phyloP scores from a whole-genome alignment of 1,284 basidiomycete genomes.

The Ustilago trichophora region DNA sequence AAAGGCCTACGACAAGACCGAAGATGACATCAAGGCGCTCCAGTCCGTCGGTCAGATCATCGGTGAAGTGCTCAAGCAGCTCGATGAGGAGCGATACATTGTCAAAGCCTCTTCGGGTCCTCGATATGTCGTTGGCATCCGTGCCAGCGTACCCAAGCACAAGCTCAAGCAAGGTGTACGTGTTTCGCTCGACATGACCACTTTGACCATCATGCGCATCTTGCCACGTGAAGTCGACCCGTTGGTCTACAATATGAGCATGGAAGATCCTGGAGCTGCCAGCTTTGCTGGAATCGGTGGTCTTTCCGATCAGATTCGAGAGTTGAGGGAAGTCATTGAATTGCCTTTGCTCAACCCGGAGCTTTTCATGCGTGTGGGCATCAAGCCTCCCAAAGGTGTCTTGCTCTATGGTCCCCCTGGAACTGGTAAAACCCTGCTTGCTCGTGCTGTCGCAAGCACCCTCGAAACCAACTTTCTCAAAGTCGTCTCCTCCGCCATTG shows the following conservation, averaged over 20 bases:
- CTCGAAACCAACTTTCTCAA: constrained; percentile 97
- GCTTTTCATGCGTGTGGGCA: constrained; percentile 92
- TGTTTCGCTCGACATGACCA: constrained; percentile 99
- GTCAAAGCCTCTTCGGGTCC: constrained; percentile 99
- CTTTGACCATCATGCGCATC: constrained; percentile 94
- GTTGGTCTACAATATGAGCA: constrained; percentile 98
- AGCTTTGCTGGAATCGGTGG: constrained; percentile 98
- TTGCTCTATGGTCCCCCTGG: constrained; percentile 92
- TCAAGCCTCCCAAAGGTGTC: constrained; percentile 93
- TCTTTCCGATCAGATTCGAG: constrained; percentile 92
- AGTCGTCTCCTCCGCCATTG: constrained; percentile 96
- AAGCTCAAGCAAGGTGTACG: constrained; percentile 95
- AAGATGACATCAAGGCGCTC: constrained; percentile 98
- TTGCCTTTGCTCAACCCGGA: constrained; percentile 94
- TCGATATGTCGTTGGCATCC: constrained; percentile 96
- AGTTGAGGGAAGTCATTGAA: constrained; percentile 96
- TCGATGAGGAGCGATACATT: constrained; percentile 98
- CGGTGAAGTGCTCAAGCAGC: constrained; percentile 97
- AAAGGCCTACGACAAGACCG: constrained; percentile 91
- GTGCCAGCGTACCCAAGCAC: constrained; percentile 86
- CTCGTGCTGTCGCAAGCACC: constrained; percentile 93
- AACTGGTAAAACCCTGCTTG: constrained; percentile 94
- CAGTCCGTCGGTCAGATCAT: constrained; percentile 99
- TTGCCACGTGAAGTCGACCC: constrained; percentile 97
- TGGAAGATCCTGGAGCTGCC: constrained; percentile 95